These are phyloP conservation scores for Geosmithia morbida DNA, from an alignment of 2,329 filamentous ascomycete genomes.

Conservation along the genomic window DNA sequence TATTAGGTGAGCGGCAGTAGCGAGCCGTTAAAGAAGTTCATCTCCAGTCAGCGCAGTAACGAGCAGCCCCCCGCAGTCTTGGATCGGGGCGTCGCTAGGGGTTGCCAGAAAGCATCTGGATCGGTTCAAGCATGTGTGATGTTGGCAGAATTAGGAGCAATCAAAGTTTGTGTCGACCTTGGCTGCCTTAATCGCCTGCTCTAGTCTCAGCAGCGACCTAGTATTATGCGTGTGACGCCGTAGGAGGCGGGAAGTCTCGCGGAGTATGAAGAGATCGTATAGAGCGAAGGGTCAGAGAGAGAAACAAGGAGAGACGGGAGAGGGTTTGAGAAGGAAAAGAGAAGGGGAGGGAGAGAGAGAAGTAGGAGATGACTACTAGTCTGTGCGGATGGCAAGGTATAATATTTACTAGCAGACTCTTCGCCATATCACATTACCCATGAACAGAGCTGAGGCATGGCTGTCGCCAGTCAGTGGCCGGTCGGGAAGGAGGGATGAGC, in stretches of 20 bases:
- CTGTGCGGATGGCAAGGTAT: not conserved
- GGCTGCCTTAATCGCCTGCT: not conserved
- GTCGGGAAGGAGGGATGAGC: not conserved
- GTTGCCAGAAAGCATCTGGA: not conserved
- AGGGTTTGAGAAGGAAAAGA: not conserved
- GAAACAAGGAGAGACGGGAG: not conserved
- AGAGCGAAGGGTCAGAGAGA: not conserved
- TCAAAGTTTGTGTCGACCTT: not conserved
- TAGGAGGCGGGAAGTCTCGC: not conserved
- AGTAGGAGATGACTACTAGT: not conserved
- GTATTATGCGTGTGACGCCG: not conserved
- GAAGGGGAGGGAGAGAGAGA: not conserved
- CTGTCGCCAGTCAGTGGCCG: not conserved
- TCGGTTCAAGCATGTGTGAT: not conserved
- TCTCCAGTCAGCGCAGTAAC: not conserved
- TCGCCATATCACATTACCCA: not conserved
- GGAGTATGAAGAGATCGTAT: not conserved
- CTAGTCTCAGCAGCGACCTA: not conserved
- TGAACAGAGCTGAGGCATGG: not conserved
- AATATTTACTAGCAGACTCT: not conserved
- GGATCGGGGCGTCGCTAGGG: not conserved
- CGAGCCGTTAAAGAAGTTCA: not conserved
- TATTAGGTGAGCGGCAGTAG: not conserved
- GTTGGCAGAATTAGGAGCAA: not conserved
- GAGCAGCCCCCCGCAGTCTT: not conserved